Conservation (phyloP, 2,329 filamentous ascomycete species). For the Ilyonectria destructans region DNA sequence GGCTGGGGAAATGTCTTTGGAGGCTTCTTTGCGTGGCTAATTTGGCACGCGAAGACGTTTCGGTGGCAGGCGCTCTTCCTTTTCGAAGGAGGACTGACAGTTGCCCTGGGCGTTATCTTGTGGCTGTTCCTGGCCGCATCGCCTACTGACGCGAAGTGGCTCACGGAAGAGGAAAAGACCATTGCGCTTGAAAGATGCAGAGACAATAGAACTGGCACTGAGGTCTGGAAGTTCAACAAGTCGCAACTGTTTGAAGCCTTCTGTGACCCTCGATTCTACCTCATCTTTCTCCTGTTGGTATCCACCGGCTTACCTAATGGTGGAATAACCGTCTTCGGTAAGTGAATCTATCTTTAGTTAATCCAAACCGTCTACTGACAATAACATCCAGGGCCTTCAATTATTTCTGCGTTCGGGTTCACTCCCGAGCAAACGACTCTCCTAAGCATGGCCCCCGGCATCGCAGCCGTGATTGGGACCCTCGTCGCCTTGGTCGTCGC, state of each 20-base stretch:
- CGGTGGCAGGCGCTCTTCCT: conserved; percentile 22
- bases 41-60: conserved; percentile 18
- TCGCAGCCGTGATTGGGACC: conserved; percentile 1
- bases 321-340: conserved; percentile 25
- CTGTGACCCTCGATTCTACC: conserved; percentile 19
- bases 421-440: conserved; percentile 16
- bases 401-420: conserved; percentile 27
- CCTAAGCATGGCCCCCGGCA: conserved; percentile 22
- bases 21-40: conserved; percentile 19
- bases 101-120: conserved; percentile 4
- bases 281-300: conserved; percentile 25
- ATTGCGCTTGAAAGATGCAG: conserved; percentile 23
- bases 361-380: background rate
- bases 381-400: conserved; percentile 12
- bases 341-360: background rate
- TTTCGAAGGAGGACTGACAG: conserved; percentile 6
- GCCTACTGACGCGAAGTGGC: conserved; percentile 24
- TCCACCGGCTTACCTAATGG: conserved; percentile 26
- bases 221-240: conserved; percentile 22
- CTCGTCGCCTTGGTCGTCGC: conserved; percentile 21
- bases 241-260: conserved; percentile 23
- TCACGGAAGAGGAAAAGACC: conserved; percentile 22
- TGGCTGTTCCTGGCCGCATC: conserved; percentile 14
- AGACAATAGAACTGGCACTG: conserved; percentile 26
- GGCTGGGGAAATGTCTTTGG: conserved; percentile 24